Evolutionary conservation across 805 yeast genomes (phyloP).

Genomic region (Candida taoyuanica): DNA sequence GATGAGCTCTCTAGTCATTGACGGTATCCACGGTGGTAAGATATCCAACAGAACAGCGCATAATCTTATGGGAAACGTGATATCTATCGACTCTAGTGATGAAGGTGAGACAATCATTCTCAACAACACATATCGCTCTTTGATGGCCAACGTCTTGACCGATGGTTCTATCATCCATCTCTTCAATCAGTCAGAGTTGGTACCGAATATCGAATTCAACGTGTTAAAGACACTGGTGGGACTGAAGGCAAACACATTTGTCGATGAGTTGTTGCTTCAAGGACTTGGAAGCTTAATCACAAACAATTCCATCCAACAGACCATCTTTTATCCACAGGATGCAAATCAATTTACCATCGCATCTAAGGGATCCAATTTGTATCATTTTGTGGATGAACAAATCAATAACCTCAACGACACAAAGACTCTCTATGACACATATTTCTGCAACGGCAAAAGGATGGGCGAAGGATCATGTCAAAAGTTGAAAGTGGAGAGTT

Average conservation of each 20-base stretch:
- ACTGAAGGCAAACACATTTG: slow-evolving; percentile 55
- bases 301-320: slow-evolving; percentile 45
- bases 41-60: neutral
- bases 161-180: slow-evolving; percentile 48
- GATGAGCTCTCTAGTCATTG: slow-evolving; percentile 32
- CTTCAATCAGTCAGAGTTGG: slow-evolving; percentile 32
- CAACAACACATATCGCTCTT: slow-evolving; percentile 32
- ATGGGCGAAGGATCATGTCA: slow-evolving; percentile 61
- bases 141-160: slow-evolving; percentile 37
- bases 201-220: slow-evolving; percentile 35
- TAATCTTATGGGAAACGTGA: neutral
- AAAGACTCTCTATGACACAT: slow-evolving; percentile 41
- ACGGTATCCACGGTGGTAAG: slow-evolving; percentile 45
- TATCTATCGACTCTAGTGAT: slow-evolving; percentile 20
- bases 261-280: slow-evolving; percentile 64
- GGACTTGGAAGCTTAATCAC: slow-evolving; percentile 53
- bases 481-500: slow-evolving; percentile 42
- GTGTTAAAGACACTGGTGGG: slow-evolving; percentile 58
- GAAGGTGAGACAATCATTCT: slow-evolving; percentile 34
- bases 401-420: slow-evolving; percentile 29
- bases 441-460: slow-evolving; percentile 49
- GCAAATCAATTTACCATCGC: slow-evolving; percentile 24
- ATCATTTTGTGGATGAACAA: slow-evolving; percentile 56
- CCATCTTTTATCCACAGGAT: slow-evolving; percentile 52
- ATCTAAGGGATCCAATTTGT: slow-evolving; percentile 41